These are phyloP conservation scores for Podospora conica DNA, from an alignment of 495 filamentous ascomycete species.

Conservation along the genomic window DNA sequence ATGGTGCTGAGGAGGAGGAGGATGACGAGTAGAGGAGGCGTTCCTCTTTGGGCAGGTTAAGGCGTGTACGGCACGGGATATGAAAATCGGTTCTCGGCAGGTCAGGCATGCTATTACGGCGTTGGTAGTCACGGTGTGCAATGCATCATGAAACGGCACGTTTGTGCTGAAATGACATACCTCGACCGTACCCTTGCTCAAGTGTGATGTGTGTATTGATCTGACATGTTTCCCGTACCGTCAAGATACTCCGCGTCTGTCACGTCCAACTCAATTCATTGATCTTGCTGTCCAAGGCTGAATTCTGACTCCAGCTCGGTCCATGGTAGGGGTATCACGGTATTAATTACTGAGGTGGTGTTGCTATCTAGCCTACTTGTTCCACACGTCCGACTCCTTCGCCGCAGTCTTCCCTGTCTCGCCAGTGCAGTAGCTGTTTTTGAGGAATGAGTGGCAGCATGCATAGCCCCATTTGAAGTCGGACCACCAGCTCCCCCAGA, in stretches of 20 bases:
- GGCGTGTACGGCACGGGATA: slow-evolving; percentile 32
- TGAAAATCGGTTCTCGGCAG: slow-evolving; percentile 33
- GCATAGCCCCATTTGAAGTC: slow-evolving; percentile 96
- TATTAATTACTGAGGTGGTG: slow-evolving; percentile 1
- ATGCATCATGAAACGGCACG: slow-evolving; percentile 26
- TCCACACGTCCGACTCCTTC: slow-evolving; percentile 23
- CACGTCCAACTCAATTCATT: too few relatives aligned
- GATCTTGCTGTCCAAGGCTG: neutral
- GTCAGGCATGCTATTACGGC: slow-evolving; percentile 30
- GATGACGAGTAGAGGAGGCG: slow-evolving; percentile 67
- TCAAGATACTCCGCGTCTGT: neutral
- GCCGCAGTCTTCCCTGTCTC: slow-evolving; percentile 66
- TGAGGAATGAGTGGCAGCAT: slow-evolving; percentile 87
- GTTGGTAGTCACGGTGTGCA: slow-evolving; percentile 27
- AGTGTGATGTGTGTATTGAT: neutral
- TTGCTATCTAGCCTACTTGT: slow-evolving; percentile 10
- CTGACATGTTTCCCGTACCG: neutral
- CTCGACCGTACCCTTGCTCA: neutral
- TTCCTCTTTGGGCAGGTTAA: slow-evolving; percentile 22
- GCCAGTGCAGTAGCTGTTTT: slow-evolving; percentile 96
- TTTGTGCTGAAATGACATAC: slow-evolving; percentile 14
- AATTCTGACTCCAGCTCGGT: neutral
- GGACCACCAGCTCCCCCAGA: slow-evolving; percentile 98
- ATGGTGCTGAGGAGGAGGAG: slow-evolving; percentile 75
- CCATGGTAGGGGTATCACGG: slow-evolving; percentile 25